Evolutionary conservation across 176 grass and related monocot species (phyloP), one percentile per base, ranked within the genome.

Genomic region (Otatea glauca): DNA sequence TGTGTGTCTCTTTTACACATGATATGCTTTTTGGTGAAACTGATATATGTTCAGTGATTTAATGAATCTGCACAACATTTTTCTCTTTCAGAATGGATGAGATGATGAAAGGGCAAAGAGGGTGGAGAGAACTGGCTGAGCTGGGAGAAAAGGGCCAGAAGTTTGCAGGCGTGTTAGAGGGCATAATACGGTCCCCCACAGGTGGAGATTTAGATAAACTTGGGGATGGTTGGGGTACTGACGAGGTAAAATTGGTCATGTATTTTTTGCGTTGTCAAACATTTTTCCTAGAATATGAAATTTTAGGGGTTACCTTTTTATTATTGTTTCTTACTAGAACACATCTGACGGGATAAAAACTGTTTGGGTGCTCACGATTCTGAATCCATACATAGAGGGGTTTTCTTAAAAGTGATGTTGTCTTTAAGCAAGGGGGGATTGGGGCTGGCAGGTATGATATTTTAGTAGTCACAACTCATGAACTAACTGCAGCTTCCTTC

Each of bases 91-190:
- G 96, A 84, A 96, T 99, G 91, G 96, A 99, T 66, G 96, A 95
- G 75, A 99, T 99, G 96, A 99, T 99, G 96, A 89, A 91, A 91
- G 96, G 96, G 44, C 93, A 99, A 47, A 91, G 93, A 80, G 96
- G 96, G 21, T 99, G 96, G 96, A 99, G 93, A 89, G 96, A 99
- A 81, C 75, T 99, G 25, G 79, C 79, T 62, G 73, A 90, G 54
- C 54, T 99, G 56, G 96, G 93, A 25, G 93, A 94, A 21, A 99
- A 99, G 79, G 89, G 92, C 50, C 92, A 94, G 42, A 99, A 94
- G 72, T 88, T 99, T 25, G 85, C 89, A 21, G 93, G 90, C 79
- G 88, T 96, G 93, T 76, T 99, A 62, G 93, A 99, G 82, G 90
- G 91, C 58, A 88, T 94, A 29, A 92, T 99, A 76, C 88, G 96